phyloP scores from a whole-genome alignment of 495 filamentous ascomycete genomes.

The Halenospora varia region DNA sequence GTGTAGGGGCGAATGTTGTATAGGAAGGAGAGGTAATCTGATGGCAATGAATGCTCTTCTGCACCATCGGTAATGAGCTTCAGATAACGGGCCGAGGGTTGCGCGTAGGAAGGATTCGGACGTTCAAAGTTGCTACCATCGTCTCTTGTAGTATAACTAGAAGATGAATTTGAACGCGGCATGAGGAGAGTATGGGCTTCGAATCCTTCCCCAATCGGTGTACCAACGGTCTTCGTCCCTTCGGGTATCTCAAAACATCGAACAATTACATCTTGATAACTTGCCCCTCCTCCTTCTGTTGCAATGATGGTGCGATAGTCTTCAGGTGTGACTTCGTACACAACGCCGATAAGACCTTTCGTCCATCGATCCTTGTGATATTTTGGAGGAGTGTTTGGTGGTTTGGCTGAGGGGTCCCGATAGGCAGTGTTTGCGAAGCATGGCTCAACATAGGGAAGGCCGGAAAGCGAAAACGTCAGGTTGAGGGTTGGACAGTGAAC shows the following conservation, averaged over 20 bases:
- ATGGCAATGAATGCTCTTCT: slow-evolving; percentile 68
- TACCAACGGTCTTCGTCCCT: slow-evolving; percentile 10
- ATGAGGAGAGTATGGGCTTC: slow-evolving; percentile 41
- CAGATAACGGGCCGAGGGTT: slow-evolving; percentile 81
- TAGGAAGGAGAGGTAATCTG: slow-evolving; percentile 69
- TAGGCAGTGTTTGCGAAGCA: slow-evolving; percentile 82
- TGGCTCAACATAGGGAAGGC: slow-evolving; percentile 82
- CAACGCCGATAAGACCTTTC: slow-evolving; percentile 82
- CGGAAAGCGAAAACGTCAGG: slow-evolving; percentile 81
- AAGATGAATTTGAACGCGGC: neutral
- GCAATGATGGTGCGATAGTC: slow-evolving; percentile 87
- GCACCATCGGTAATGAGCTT: slow-evolving; percentile 73
- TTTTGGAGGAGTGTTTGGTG: slow-evolving; percentile 28
- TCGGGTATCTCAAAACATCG: slow-evolving; percentile 64
- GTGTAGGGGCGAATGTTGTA: slow-evolving; percentile 61
- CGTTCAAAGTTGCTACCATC: too few species aligned
- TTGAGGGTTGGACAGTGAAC: slow-evolving; percentile 74
- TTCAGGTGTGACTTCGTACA: slow-evolving; percentile 80
- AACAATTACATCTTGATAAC: slow-evolving; percentile 80
- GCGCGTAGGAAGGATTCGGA: slow-evolving; percentile 64
- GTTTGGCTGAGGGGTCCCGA: slow-evolving; percentile 40
- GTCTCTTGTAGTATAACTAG: neutral
- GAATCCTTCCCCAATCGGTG: slow-evolving; percentile 25
- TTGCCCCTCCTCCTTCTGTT: slow-evolving; percentile 80
- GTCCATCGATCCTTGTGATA: slow-evolving; percentile 57